Base-by-base conservation (phyloP, 1,284 basidiomycete genomes). In the Trametes pubescens region DNA sequence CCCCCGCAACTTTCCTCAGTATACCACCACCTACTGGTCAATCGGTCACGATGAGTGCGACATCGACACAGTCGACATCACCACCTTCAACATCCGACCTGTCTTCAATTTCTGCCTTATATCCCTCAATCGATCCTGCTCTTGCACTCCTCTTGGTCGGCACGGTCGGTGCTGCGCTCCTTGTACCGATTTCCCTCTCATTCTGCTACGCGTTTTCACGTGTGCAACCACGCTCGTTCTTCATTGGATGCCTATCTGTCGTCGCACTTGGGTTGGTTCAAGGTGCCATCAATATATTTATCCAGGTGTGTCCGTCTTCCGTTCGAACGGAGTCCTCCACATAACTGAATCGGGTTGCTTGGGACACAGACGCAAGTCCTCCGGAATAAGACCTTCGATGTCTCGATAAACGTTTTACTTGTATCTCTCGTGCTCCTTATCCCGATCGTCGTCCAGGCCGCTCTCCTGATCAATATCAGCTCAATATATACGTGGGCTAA, bases 381-480 rank as follows among this genome's bases (percentile, higher is more conserved):
- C 3, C 40, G 40, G 40, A 4, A n/a, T 4, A 2, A n/a, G 16
- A 1, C 14, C 18, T 16, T 43, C 40, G 14, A n/a, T n/a, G n/a
- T 16, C 1, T n/a, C 40, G 3, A 16, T 16, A n/a, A 43, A 43
- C 40, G 18, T 4, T 16, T 18, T 16, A 7, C 40, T 43, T 7
- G 40, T 43, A 2, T 43, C 52, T 11, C 24, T 54, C 22, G 38
- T 38, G 4, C 29, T 54, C 24, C 4, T 40, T 22, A 54, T 54
- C 9, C 52, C 52, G 16, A 16, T 54, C 38, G 4, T 43, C 52
- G 52, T 29, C 24, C 52, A 54, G 26, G 24, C n/a, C 13, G 52
- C 22, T 2, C 52, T 54, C 24, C 18, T 54, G 24, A 13, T 43
- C 24, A 16, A 24, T 13, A 38, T 54, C 52, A 22, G 16, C 22